A percentile compares a stretch with the other conserved stretches of the same genome.
These are phyloP conservation scores for Xylogone sp. DNA, from an alignment of 2,329 filamentous ascomycete species.

Conservation along the genomic window DNA sequence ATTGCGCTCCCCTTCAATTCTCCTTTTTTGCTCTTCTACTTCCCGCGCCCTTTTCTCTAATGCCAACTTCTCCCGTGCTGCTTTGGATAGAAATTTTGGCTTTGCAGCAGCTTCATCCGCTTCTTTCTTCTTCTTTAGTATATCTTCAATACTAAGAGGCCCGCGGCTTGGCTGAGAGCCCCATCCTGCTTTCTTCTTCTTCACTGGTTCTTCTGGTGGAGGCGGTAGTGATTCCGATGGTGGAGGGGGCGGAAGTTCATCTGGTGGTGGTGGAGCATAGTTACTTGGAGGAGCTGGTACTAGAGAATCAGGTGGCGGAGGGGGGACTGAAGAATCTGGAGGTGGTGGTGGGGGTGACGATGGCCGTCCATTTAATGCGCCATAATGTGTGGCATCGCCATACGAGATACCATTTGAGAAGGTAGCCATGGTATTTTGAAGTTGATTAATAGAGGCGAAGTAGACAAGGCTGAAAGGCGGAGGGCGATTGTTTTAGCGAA, in stretches of 20 bases:
- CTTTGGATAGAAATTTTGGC: slow-evolving; percentile 82
- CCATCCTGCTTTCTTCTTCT: slow-evolving; percentile 51
- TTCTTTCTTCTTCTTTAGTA: slow-evolving; percentile 80
- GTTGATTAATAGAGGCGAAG: background rate
- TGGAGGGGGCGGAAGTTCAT: slow-evolving; percentile 29
- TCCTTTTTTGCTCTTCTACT: slow-evolving; percentile 57
- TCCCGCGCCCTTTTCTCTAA: slow-evolving; percentile 75
- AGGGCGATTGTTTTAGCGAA: background rate
- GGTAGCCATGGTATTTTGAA: slow-evolving; percentile 13
- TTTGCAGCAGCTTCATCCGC: slow-evolving; percentile 81
- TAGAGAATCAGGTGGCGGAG: slow-evolving; percentile 34
- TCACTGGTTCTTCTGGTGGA: slow-evolving; percentile 36
- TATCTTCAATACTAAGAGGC: slow-evolving; percentile 80
- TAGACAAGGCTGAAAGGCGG: background rate
- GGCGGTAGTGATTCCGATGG: slow-evolving; percentile 34
- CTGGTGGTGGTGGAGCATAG: slow-evolving; percentile 22
- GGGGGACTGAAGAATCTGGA: slow-evolving; percentile 18
- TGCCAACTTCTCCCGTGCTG: slow-evolving; percentile 75
- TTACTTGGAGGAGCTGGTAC: slow-evolving; percentile 33
- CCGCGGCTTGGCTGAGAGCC: slow-evolving; percentile 32
- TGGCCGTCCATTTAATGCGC: slow-evolving; percentile 18
- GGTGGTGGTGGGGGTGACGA: slow-evolving; percentile 28
- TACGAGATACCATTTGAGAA: slow-evolving; percentile 16
- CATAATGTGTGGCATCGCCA: slow-evolving; percentile 16
- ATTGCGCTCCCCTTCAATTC: slow-evolving; percentile 28